Evolutionary conservation across 2,329 filamentous ascomycete genomes (phyloP), one percentile per base, ranked within the genome.

Genomic region (Coleophoma eucalyptorum): DNA sequence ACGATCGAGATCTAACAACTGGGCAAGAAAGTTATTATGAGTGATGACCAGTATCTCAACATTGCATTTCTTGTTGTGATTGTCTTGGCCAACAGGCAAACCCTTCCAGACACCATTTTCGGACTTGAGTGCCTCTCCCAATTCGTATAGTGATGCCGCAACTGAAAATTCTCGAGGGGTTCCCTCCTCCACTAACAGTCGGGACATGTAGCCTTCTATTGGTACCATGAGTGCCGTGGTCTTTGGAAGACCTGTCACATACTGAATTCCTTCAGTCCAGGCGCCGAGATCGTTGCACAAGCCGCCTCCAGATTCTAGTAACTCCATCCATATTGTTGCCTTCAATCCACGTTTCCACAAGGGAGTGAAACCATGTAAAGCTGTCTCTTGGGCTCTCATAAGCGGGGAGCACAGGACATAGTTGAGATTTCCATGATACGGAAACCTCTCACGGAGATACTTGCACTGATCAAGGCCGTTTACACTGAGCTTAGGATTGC

Each of bases 351-450:
- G 19, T 16, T 16, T 4, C 38, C 41, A 13, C 31, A 46, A 26
- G 50, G 48, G 13, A 48, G 32, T 4, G 26, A 54, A 52, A 6
- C 31, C 45, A 12, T 18, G 7, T 10, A 51, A 20, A 0, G 48
- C 19, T 2, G 53, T 55, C 16, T 53, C 21, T 6, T 50, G 33
- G 3, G 34, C 44, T 4, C 53, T 48, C 4, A 19, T n/a, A 15
- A 52, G 38, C 6, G 54, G 52, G 6, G 51, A 54, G 26, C 19
- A 45, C 11, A 54, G 31, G 11, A 52, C 35, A n/a, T 46, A 37
- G 12, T 41, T 49, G 33, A 53, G 43, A 1, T 46, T 46, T 58
- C 85, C 81, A 0, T 74, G 79, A 21, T 33, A 19, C 5, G 43
- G 50, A 32, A 53, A 55, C 12, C 19, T 32, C 18, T 5, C 13